These are phyloP conservation scores for Cadophora gregata DNA, from an alignment of 2,329 filamentous ascomycete genomes.

Conservation along the genomic window DNA sequence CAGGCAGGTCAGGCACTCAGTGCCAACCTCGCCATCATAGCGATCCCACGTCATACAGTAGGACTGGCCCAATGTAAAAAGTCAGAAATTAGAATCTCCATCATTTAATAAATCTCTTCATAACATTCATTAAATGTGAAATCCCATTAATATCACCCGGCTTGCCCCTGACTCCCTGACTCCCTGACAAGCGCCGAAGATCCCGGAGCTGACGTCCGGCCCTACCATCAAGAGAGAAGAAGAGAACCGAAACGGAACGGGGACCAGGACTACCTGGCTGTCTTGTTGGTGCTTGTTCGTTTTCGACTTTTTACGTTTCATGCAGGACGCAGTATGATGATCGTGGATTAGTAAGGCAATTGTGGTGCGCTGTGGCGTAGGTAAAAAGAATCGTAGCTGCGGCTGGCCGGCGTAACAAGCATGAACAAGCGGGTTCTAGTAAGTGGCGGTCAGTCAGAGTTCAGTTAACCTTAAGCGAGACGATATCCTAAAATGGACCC, in stretches of 20 bases:
- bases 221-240: not conserved
- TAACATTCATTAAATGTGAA: too few relatives aligned
- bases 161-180: not conserved
- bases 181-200: not conserved
- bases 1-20: not conserved
- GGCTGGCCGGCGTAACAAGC: not conserved
- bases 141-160: too few relatives aligned
- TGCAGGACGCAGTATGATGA: not conserved
- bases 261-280: too few relatives aligned
- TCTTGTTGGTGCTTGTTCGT: not conserved
- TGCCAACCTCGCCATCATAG: not conserved
- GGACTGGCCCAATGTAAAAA: not conserved
- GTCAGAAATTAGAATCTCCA: not conserved
- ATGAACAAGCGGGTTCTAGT: not conserved
- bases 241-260: not conserved
- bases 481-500: slow-evolving; percentile 5
- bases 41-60: not conserved
- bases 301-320: not conserved
- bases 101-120: too few relatives aligned
- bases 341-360: not conserved
- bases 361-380: not conserved
- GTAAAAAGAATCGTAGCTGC: not conserved
- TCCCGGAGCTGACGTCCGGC: slow-evolving; percentile 3
- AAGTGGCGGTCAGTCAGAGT: not conserved
- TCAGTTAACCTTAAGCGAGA: too few relatives aligned